Conservation (phyloP, 1,284 basidiomycete species). For the Termitomyces sp. region DNA sequence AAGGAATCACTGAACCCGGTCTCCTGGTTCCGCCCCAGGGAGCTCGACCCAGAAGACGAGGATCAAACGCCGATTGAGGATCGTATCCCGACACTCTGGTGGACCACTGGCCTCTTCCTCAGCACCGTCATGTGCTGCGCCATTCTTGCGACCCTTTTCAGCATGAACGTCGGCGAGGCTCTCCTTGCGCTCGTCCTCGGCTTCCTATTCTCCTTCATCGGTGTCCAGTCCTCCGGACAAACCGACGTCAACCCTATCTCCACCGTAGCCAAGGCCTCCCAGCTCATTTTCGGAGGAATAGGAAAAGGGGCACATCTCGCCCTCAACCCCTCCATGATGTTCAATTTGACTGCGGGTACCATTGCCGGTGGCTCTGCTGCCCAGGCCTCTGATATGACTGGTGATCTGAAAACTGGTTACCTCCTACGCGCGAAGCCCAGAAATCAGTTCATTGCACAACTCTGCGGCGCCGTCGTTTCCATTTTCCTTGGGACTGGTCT, state of each 20-base stretch:
- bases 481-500: constrained; percentile 55
- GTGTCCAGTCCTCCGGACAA: constrained; percentile 55
- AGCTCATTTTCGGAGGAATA: constrained; percentile 60
- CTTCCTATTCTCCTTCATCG: constrained; percentile 68
- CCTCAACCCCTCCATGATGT: constrained; percentile 37
- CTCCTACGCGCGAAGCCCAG: constrained; percentile 62
- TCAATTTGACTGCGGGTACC: constrained; percentile 59
- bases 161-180: constrained; percentile 55
- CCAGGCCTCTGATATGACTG: constrained; percentile 66
- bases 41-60: constrained; percentile 36
- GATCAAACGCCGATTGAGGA: constrained; percentile 48
- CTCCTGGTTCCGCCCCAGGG: constrained; percentile 26
- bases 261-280: constrained; percentile 54
- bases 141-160: constrained; percentile 52
- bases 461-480: constrained; percentile 51
- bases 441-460: constrained; percentile 63
- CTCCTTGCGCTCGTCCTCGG: constrained; percentile 54
- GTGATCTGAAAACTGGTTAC: constrained; percentile 71
- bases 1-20: constrained; percentile 22
- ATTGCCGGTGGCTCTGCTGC: constrained; percentile 56
- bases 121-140: constrained; percentile 51
- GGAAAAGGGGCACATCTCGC: constrained; percentile 41
- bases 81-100: constrained; percentile 53
- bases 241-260: constrained; percentile 60
- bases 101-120: constrained; percentile 45